These are phyloP conservation scores for Phytophthora kernoviae DNA, from an alignment of 352 stramenopile genomes.

Conservation along the genomic window DNA sequence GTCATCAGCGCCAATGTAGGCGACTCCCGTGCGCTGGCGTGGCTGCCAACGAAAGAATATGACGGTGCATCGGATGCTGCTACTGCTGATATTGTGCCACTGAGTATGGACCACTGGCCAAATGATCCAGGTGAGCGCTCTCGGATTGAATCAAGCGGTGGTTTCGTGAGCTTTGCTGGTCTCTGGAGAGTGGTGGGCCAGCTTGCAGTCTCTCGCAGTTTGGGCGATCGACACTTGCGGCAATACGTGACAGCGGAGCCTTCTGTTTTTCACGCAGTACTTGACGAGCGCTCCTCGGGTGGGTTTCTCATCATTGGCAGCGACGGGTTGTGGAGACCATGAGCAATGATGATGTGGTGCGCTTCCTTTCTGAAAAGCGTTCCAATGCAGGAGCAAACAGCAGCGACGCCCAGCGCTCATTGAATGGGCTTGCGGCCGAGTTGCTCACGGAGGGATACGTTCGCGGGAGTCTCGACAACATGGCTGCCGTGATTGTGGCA, in stretches of 20 bases:
- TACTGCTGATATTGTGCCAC: slow-evolving; percentile 15
- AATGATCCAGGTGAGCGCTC: slow-evolving; percentile 49
- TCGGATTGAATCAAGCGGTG: slow-evolving; percentile 78
- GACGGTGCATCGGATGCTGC: not conserved
- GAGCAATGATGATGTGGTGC: slow-evolving; percentile 49
- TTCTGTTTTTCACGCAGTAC: slow-evolving; percentile 56
- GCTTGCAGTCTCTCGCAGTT: slow-evolving; percentile 91
- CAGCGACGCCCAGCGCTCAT: slow-evolving; percentile 31
- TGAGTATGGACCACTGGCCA: slow-evolving; percentile 74
- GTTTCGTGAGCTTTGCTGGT: slow-evolving; percentile 71
- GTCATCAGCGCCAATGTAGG: slow-evolving; percentile 83
- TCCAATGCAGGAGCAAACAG: slow-evolving; percentile 14
- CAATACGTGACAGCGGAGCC: slow-evolving; percentile 85
- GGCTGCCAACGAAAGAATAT: slow-evolving; percentile 13
- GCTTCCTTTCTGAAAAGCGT: slow-evolving; percentile 45
- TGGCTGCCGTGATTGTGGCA: slow-evolving; percentile 78
- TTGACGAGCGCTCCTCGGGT: slow-evolving; percentile 12
- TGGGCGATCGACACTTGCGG: slow-evolving; percentile 90
- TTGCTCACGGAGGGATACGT: slow-evolving; percentile 93
- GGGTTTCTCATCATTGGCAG: slow-evolving; percentile 66
- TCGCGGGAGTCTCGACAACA: slow-evolving; percentile 95
- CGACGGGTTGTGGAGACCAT: slow-evolving; percentile 81
- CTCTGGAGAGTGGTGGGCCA: slow-evolving; percentile 90
- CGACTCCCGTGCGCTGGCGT: slow-evolving; percentile 82
- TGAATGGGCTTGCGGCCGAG: slow-evolving; percentile 79